phyloP scores from a whole-genome alignment of 495 filamentous ascomycete species.

The Pyrenopolyporus hunteri region DNA sequence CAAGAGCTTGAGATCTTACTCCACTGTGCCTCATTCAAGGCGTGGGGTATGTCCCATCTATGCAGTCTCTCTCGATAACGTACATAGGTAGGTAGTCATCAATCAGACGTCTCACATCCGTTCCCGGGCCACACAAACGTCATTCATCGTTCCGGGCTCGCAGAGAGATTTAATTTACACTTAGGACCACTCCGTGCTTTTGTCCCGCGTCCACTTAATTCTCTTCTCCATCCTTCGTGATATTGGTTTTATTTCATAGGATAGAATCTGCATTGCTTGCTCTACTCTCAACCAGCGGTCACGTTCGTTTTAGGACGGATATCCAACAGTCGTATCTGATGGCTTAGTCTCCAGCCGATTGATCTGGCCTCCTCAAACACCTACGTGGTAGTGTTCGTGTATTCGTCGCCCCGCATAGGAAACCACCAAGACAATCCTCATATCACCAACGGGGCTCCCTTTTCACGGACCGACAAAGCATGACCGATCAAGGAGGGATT shows the following conservation, averaged over 20 bases:
- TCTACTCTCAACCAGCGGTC: constrained; percentile 26
- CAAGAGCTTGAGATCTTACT: constrained; percentile 49
- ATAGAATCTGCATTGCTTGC: constrained; percentile 30
- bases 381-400: constrained; percentile 31
- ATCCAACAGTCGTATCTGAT: constrained; percentile 29
- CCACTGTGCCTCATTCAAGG: constrained; percentile 39
- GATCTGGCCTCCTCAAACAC: constrained; percentile 28
- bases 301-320: constrained; percentile 31
- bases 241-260: constrained; percentile 29
- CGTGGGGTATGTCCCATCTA: constrained; percentile 42
- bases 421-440: constrained; percentile 18
- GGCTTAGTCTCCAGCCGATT: constrained; percentile 32
- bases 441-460: constrained; percentile 13
- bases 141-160: constrained; percentile 31
- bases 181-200: constrained; percentile 23
- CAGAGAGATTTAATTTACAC: constrained; percentile 38
- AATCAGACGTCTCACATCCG: constrained; percentile 24
- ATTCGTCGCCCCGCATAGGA: constrained; percentile 32
- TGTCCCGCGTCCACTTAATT: constrained; percentile 32
- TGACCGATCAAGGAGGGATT: constrained; percentile 42
- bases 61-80: constrained; percentile 31
- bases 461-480: constrained; percentile 22
- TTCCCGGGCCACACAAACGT: constrained; percentile 30
- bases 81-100: constrained; percentile 9
- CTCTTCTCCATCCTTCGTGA: constrained; percentile 30